Percentiles rank a stretch among this genome's conserved stretches.
phyloP scores from a whole-genome alignment of 225 moss, liverwort and hornwort species.

The Polytrichum formosum region DNA sequence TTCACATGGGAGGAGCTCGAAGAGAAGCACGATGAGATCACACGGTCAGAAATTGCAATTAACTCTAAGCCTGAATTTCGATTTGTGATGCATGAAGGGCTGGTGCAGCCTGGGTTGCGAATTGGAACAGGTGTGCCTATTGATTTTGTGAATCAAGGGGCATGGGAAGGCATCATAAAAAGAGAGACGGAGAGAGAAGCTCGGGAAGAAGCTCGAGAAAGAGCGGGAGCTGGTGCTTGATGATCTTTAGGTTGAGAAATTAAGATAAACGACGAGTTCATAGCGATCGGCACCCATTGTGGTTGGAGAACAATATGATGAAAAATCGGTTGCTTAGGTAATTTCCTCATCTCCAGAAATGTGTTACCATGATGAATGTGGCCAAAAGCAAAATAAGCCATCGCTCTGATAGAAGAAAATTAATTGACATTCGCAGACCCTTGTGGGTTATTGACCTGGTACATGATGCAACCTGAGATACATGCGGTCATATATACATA shows the following conservation, averaged over 20 bases:
- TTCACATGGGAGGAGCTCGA: constrained; percentile 93
- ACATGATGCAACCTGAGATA: too few relatives aligned
- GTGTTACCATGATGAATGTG: too few relatives aligned
- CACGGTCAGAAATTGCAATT: constrained; percentile 1
- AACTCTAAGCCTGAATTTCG: constrained; percentile 50
- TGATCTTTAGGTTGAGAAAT: background rate
- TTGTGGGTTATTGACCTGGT: too few relatives aligned
- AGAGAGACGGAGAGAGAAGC: constrained; percentile 57
- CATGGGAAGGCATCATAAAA: constrained; percentile 74
- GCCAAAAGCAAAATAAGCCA: too few relatives aligned
- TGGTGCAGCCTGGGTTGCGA: constrained; percentile 79
- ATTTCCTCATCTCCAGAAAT: too few relatives aligned
- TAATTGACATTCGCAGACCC: too few relatives aligned
- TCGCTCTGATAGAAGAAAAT: too few relatives aligned
- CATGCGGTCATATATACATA: too few relatives aligned
- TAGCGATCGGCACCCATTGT: too few relatives aligned
- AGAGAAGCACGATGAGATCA: constrained; percentile 18
- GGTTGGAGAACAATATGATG: too few relatives aligned
- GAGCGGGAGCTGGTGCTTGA: constrained; percentile 33
- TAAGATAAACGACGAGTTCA: too few relatives aligned
- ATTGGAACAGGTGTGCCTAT: constrained; percentile 79
- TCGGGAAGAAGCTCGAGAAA: constrained; percentile 36
- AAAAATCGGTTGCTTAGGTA: too few relatives aligned
- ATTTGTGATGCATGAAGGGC: constrained; percentile 67
- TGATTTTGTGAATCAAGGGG: constrained; percentile 79